These are phyloP conservation scores for Lactarius deliciosus DNA, from an alignment of 768 basidiomycete genomes.

Conservation along the genomic window DNA sequence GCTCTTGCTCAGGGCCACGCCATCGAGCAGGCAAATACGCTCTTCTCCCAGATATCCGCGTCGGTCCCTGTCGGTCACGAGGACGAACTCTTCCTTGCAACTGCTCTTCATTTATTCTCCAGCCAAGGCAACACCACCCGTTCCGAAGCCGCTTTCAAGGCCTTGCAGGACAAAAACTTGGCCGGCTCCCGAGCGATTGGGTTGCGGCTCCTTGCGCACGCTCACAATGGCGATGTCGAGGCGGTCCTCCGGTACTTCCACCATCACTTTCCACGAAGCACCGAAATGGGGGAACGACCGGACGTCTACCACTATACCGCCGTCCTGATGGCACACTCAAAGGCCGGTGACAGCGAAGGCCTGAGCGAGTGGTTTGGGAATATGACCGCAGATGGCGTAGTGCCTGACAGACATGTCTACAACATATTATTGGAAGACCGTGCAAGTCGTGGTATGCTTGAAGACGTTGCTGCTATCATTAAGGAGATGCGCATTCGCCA, in stretches of 20 bases:
- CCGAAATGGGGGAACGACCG: slow-evolving; percentile 41
- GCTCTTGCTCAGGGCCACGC: slow-evolving; percentile 25
- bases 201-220: slow-evolving; percentile 58
- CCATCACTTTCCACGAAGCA: slow-evolving; percentile 46
- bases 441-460: slow-evolving; percentile 53
- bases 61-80: slow-evolving; percentile 24
- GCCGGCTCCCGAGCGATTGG: slow-evolving; percentile 37
- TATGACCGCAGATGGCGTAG: slow-evolving; percentile 49
- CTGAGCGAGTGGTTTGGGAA: slow-evolving; percentile 55
- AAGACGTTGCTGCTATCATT: slow-evolving; percentile 49
- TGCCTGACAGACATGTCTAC: slow-evolving; percentile 57
- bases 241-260: slow-evolving; percentile 52
- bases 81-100: slow-evolving; percentile 32
- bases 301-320: slow-evolving; percentile 52
- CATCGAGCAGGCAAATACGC: slow-evolving; percentile 45
- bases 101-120: slow-evolving; percentile 54
- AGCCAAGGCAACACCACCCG: slow-evolving; percentile 49
- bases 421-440: slow-evolving; percentile 61
- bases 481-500: slow-evolving; percentile 59
- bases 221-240: slow-evolving; percentile 43
- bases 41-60: slow-evolving; percentile 40
- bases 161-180: slow-evolving; percentile 37
- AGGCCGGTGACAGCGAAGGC: slow-evolving; percentile 46
- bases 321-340: slow-evolving; percentile 55
- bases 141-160: slow-evolving; percentile 46